phyloP scores from a whole-genome alignment of 768 basidiomycete species.

The Leccinum broughii region DNA sequence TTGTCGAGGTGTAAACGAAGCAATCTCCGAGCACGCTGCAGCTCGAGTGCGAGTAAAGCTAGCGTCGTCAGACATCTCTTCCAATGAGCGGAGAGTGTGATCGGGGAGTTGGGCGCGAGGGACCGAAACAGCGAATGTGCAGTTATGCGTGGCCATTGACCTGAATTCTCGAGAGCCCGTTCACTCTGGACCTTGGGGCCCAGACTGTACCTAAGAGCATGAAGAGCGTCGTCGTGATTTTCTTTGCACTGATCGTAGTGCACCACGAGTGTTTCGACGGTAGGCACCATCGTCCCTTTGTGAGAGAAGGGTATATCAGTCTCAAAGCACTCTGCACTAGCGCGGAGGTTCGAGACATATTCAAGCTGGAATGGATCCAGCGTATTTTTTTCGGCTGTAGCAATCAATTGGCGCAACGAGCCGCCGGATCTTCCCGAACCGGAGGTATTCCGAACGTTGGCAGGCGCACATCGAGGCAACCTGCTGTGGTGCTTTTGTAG shows the following conservation, averaged over 20 bases:
- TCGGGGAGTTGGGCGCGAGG: constrained; percentile 29
- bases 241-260: constrained; percentile 12
- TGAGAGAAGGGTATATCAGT: neutral
- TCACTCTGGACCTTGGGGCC: constrained; percentile 17
- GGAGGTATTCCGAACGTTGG: neutral
- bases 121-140: constrained; percentile 30
- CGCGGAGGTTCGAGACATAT: constrained; percentile 17
- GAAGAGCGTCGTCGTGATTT: constrained; percentile 1
- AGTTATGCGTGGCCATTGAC: constrained; percentile 42
- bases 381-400: neutral
- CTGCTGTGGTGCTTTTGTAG: neutral
- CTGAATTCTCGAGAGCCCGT: constrained; percentile 16
- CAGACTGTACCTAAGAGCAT: constrained; percentile 7
- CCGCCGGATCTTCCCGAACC: neutral
- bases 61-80: constrained; percentile 28
- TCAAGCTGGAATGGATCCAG: constrained; percentile 7
- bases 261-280: neutral
- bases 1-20: constrained; percentile 22
- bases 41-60: constrained; percentile 30
- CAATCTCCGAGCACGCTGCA: constrained; percentile 41
- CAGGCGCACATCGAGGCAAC: neutral
- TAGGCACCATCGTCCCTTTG: neutral
- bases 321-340: constrained; percentile 18
- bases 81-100: constrained; percentile 30
- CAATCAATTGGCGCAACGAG: constrained; percentile 6